phyloP scores from a whole-genome alignment of 2,329 filamentous ascomycete genomes.

The Ceratocystis lukuohia region DNA sequence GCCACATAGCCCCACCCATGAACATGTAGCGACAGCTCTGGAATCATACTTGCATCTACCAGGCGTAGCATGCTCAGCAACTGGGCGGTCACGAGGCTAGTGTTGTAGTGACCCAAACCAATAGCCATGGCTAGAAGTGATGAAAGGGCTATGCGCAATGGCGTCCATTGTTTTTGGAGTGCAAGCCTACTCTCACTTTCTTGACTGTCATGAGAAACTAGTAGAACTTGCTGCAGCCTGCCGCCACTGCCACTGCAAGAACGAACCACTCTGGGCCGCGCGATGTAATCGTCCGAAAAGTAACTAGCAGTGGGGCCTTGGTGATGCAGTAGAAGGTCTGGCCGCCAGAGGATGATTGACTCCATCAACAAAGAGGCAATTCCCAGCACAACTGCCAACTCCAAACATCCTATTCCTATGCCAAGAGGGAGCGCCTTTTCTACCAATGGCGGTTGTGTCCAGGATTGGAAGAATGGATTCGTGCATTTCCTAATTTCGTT shows the following conservation, averaged over 20 bases:
- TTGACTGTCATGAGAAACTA: background rate
- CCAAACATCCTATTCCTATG: constrained; percentile 1
- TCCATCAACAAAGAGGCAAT: constrained; percentile 1
- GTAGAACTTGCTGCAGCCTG: background rate
- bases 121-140: constrained; percentile 2
- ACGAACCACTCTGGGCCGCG: background rate
- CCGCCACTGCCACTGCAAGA: background rate
- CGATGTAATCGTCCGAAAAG: background rate
- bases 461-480: constrained; percentile 11
- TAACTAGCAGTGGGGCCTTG: background rate
- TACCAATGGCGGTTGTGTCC: constrained; percentile 3
- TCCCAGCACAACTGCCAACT: background rate
- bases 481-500: background rate
- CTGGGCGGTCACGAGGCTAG: constrained; percentile 8
- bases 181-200: background rate
- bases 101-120: constrained; percentile 10
- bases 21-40: constrained; percentile 1
- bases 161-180: background rate
- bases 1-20: constrained; percentile 6
- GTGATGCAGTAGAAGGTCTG: background rate
- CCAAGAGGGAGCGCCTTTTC: background rate
- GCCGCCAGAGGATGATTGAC: background rate
- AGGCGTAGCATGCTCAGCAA: constrained; percentile 10
- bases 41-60: background rate
- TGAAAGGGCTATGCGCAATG: constrained; percentile 1